Percentiles rank a stretch among this genome's conserved stretches.
Conservation (phyloP, 2,329 filamentous ascomycete species). For the Neofusicoccum cordaticola region DNA sequence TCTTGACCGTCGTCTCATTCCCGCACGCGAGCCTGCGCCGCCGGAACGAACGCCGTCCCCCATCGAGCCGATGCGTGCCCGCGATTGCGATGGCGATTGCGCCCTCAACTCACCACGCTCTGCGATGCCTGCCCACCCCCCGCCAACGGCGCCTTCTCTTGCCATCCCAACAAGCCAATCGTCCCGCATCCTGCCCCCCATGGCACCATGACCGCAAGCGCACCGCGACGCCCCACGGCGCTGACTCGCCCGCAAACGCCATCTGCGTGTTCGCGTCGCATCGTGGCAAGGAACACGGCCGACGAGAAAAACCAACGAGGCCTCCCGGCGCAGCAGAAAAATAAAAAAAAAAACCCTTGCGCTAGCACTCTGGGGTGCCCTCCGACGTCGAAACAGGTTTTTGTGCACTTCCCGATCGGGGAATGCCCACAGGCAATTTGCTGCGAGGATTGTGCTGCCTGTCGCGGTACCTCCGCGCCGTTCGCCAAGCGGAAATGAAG, state of each 20-base stretch:
- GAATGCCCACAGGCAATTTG: conserved; percentile 3
- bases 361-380: too few relatives aligned
- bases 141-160: conserved; percentile 37
- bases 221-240: not conserved
- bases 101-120: not conserved
- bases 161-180: conserved; percentile 24
- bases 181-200: not conserved
- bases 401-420: conserved; percentile 9
- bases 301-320: not conserved
- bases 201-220: not conserved
- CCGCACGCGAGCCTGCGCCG: not conserved
- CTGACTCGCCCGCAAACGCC: conserved; percentile 2
- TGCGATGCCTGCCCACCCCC: not conserved
- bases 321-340: too few relatives aligned
- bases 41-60: not conserved
- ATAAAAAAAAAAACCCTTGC: not conserved
- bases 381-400: not conserved
- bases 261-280: not conserved
- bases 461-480: not conserved
- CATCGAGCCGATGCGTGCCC: not conserved
- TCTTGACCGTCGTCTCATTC: not conserved
- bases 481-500: not conserved
- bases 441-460: not conserved
- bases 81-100: conserved; percentile 2
- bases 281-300: not conserved